phyloP scores from a whole-genome alignment of 192 early-diverging fungal species.

The Endogone sp. region DNA sequence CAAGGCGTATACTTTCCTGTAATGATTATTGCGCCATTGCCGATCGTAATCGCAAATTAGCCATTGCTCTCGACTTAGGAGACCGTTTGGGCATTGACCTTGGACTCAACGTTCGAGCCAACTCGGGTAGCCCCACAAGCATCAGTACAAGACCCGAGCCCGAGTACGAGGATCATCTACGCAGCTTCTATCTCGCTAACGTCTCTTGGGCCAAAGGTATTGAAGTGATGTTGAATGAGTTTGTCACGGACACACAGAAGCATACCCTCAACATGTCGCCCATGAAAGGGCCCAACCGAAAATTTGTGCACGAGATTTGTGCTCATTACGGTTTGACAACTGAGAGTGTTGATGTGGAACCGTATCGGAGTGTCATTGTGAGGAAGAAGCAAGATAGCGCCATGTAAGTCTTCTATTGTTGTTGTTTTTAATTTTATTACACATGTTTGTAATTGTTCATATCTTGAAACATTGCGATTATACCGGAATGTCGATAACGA shows the following conservation, averaged over 20 bases:
- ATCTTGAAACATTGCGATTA: neutral
- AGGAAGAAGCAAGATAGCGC: constrained; percentile 41
- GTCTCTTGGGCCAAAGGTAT: constrained; percentile 62
- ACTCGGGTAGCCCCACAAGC: neutral
- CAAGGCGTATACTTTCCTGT: constrained; percentile 57
- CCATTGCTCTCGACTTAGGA: constrained; percentile 68
- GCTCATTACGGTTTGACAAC: constrained; percentile 68
- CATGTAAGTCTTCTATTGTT: constrained; percentile 1
- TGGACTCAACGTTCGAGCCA: neutral
- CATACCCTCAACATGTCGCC: constrained; percentile 60
- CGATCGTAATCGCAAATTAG: constrained; percentile 76
- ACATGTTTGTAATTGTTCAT: neutral
- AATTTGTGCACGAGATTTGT: constrained; percentile 70
- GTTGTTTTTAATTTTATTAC: neutral
- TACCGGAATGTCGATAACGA: constrained; percentile 10
- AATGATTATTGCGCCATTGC: constrained; percentile 77
- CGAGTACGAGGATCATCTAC: constrained; percentile 58
- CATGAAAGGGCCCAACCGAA: constrained; percentile 59
- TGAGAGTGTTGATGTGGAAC: constrained; percentile 79
- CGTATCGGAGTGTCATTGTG: constrained; percentile 62
- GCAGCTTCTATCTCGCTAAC: constrained; percentile 64
- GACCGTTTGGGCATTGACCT: neutral
- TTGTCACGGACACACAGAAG: constrained; percentile 55
- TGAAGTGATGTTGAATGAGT: constrained; percentile 61
- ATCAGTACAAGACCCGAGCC: constrained; percentile 1